Evolutionary conservation across 2,329 filamentous ascomycete genomes (phyloP).

Genomic region (Neocucurbitaria cava): DNA sequence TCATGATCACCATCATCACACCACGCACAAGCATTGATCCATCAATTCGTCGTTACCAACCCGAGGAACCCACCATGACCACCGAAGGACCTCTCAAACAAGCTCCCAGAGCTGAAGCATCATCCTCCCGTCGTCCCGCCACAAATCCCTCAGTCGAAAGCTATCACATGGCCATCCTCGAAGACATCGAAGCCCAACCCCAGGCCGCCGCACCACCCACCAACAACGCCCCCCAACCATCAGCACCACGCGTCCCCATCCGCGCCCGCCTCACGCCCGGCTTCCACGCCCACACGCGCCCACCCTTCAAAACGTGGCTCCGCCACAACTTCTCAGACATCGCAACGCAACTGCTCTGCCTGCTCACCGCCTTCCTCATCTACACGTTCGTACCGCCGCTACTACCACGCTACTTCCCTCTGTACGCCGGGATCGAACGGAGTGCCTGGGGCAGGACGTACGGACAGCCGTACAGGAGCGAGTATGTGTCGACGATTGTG

Average conservation of each 20-base stretch:
- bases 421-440: slow-evolving; percentile 18
- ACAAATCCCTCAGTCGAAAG: too few species aligned
- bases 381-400: slow-evolving; percentile 57
- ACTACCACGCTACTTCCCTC: slow-evolving; percentile 65
- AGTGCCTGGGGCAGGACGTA: slow-evolving; percentile 58
- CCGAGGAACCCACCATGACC: too few species aligned
- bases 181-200: background rate
- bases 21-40: too few species aligned
- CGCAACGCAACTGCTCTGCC: slow-evolving; percentile 67
- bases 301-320: slow-evolving; percentile 19
- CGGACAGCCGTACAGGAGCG: slow-evolving; percentile 70
- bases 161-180: background rate
- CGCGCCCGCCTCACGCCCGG: slow-evolving; percentile 7
- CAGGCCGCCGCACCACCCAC: too few species aligned
- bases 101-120: background rate
- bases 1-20: too few species aligned
- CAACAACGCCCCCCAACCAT: too few species aligned
- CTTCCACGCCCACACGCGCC: slow-evolving; percentile 18
- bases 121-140: background rate
- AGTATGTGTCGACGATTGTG: slow-evolving; percentile 71
- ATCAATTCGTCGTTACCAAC: too few species aligned
- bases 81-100: too few species aligned
- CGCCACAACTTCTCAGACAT: slow-evolving; percentile 62
- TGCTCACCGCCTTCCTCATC: slow-evolving; percentile 57
- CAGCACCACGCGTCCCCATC: too few species aligned